Evolutionary conservation across 2,329 filamentous ascomycete species (phyloP).

Genomic region (Diaporthe australafricana): DNA sequence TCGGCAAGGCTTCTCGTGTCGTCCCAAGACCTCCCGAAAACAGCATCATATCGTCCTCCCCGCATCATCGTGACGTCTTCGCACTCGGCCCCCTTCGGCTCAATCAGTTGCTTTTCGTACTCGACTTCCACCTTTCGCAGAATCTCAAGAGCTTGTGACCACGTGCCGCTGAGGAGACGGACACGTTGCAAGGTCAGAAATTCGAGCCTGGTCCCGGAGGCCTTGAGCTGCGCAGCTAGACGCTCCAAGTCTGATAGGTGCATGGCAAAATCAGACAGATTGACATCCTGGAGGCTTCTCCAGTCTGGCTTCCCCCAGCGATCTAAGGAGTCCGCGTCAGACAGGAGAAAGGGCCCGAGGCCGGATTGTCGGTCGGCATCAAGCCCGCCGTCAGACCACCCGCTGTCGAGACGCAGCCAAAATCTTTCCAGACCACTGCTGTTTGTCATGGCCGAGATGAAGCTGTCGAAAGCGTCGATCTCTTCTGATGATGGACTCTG

Average conservation of each 20-base stretch:
- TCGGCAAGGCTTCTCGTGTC: conserved; percentile 11
- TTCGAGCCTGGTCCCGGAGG: not conserved
- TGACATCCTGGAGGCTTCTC: conserved; percentile 13
- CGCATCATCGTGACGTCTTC: conserved; percentile 3
- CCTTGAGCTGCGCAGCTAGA: not conserved
- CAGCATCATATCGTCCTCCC: not conserved
- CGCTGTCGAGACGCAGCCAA: conserved; percentile 28
- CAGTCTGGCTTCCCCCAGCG: not conserved
- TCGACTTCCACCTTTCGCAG: conserved; percentile 23
- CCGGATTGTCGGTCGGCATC: not conserved
- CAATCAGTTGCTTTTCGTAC: conserved; percentile 24
- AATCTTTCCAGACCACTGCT: conserved; percentile 22
- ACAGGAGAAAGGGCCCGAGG: not conserved
- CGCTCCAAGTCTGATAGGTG: conserved; percentile 13
- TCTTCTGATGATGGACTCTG: not conserved
- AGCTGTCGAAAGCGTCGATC: not conserved
- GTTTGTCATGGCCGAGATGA: conserved; percentile 30
- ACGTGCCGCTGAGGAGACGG: conserved; percentile 26
- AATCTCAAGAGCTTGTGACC: conserved; percentile 27
- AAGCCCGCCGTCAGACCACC: conserved; percentile 19
- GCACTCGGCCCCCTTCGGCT: conserved; percentile 30
- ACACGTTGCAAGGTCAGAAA: conserved; percentile 27
- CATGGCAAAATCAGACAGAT: conserved; percentile 26
- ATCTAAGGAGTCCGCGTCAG: not conserved
- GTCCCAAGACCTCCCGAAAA: conserved; percentile 6